Base-by-base conservation (phyloP, 2,329 filamentous ascomycete genomes). In the Pyrenophora tritici-repentis region DNA sequence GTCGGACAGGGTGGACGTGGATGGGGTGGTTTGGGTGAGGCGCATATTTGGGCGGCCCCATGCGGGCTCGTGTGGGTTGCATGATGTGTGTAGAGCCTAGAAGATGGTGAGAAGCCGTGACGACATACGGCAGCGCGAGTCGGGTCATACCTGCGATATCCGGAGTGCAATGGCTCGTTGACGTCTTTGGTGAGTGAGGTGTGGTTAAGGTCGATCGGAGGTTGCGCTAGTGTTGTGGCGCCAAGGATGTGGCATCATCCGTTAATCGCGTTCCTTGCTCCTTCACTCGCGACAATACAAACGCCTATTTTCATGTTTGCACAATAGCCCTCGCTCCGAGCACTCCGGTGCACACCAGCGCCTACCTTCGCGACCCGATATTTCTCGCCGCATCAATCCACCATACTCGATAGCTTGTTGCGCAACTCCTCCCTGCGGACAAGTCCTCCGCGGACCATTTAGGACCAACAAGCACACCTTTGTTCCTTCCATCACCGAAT, bases 1-100 rank as follows among this genome's bases (percentile, higher is more conserved):
- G 85, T 56, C 84, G 81, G 41, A 78, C 82, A 29, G 82, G 83
- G 71, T 83, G 85, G 70, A 88, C 75, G 70, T 81, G 77, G 64
- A 83, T 75, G 48, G 81, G 81, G 71, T 83, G 81, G 54, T 66
- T 74, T 59, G 73, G 74, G 59, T 58, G 59, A 34, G 62, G 61
- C 45, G 71, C 66, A 63, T 71, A 76, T 64, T 70, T 72, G 69
- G 65, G 71, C 59, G 66, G 69, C 41, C 70, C 72, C 71, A 74
- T 73, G 39, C 56, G 61, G 52, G 52, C 54, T 47, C 50, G 51
- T 55, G 63, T 58, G 54, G 60, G 62, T 47, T 65, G 63, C 63
- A 66, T 66, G 58, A 53, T 68, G 61, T 46, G 22, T 39, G 18
- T 56, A 29, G 62, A 64, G 65, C 64, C 64, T 70, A 33, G 1